Conservation (phyloP, 805 yeast species). For the Spathaspora passalidarum region DNA sequence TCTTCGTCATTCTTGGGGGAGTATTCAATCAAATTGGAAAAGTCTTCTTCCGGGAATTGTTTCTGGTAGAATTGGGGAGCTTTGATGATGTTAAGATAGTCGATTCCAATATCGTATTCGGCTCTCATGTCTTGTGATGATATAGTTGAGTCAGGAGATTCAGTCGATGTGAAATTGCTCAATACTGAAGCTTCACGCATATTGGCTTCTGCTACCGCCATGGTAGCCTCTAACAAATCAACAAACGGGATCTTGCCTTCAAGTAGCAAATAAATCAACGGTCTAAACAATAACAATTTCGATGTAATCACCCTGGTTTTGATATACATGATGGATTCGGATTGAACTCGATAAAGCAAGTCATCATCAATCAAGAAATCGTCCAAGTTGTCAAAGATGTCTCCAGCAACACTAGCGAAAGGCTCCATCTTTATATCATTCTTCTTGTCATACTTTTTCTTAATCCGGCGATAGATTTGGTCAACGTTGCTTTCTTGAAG, state of each 20-base stretch:
- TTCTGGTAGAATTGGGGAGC: slow-evolving; percentile 28
- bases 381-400: slow-evolving; percentile 24
- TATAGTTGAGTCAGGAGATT: slow-evolving; percentile 11
- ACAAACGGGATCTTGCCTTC: slow-evolving; percentile 25
- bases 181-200: not conserved
- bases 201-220: slow-evolving; percentile 13
- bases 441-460: slow-evolving; percentile 18
- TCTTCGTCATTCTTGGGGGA: slow-evolving; percentile 11
- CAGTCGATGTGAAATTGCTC: slow-evolving; percentile 3
- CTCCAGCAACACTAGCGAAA: slow-evolving; percentile 7
- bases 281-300: slow-evolving; percentile 31
- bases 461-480: slow-evolving; percentile 26
- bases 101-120: slow-evolving; percentile 14
- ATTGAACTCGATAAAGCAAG: slow-evolving; percentile 28
- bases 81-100: slow-evolving; percentile 18
- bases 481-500: slow-evolving; percentile 29
- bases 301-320: slow-evolving; percentile 35
- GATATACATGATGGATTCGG: slow-evolving; percentile 36
- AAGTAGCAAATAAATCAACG: slow-evolving; percentile 29
- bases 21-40: slow-evolving; percentile 21
- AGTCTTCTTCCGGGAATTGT: slow-evolving; percentile 30
- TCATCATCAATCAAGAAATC: slow-evolving; percentile 35
- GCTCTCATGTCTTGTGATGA: slow-evolving; percentile 5
- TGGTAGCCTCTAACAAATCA: slow-evolving; percentile 26
- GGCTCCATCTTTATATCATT: slow-evolving; percentile 7